Conservation (phyloP, 345 rosid species). For the Linum lewisii region DNA sequence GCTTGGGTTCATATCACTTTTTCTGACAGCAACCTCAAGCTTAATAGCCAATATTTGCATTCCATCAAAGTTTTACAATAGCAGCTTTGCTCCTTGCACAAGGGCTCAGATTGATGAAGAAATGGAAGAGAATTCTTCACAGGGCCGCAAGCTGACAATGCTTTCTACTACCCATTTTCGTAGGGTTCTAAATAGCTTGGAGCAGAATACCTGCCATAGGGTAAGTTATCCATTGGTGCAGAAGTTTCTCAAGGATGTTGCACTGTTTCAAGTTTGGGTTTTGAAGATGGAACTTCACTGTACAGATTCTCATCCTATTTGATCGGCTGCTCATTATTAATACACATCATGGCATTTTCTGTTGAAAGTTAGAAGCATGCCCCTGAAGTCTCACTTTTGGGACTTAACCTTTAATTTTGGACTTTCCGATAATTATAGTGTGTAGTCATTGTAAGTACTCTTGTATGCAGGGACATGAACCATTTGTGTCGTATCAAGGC, state of each 20-base stretch:
- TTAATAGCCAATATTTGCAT: conserved; percentile 75
- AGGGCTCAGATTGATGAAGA: conserved; percentile 46
- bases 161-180: conserved; percentile 29
- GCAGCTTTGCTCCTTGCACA: conserved; percentile 71
- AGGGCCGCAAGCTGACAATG: conserved; percentile 40
- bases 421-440: conserved; percentile 2
- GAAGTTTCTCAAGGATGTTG: conserved; percentile 3
- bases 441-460: conserved; percentile 5
- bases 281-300: neutral
- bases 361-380: neutral
- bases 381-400: conserved; percentile 1
- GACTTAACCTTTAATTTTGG: neutral
- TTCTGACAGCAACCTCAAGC: conserved; percentile 77
- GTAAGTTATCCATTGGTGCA: conserved; percentile 24
- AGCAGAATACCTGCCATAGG: conserved; percentile 57
- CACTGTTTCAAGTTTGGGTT: neutral
- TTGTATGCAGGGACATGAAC: conserved; percentile 62
- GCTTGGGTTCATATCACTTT: conserved; percentile 94
- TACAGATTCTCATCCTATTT: neutral
- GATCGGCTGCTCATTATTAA: neutral
- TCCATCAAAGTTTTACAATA: conserved; percentile 69
- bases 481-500: conserved; percentile 87
- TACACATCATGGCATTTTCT: neutral
- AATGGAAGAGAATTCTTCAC: conserved; percentile 33
- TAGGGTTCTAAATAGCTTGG: conserved; percentile 43